Conservation (phyloP, 169 alveolate species). For the Babesia microti region DNA sequence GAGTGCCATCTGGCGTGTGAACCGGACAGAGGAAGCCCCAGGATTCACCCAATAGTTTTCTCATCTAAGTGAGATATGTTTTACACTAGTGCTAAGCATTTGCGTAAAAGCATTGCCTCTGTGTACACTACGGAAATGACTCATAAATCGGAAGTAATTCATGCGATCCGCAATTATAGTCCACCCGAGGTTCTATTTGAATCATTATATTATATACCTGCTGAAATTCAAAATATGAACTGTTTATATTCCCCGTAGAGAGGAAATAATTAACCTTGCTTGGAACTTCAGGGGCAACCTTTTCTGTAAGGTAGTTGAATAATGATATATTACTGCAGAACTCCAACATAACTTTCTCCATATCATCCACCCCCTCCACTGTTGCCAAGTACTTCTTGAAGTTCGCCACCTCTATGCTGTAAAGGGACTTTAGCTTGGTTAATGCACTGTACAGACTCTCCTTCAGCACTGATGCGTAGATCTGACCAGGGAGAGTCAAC, state of each 20-base stretch:
- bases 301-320: conserved; percentile 40
- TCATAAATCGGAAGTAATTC: conserved; percentile 88
- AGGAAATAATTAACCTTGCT: conserved; percentile 68
- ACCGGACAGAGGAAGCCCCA: conserved; percentile 99
- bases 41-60: conserved; percentile 96
- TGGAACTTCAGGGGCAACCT: conserved; percentile 35
- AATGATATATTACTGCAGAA: conserved; percentile 13
- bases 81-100: conserved; percentile 89
- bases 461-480: conserved; percentile 61
- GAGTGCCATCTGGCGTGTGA: conserved; percentile 99
- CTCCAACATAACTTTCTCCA: conserved; percentile 9
- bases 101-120: conserved; percentile 96
- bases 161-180: conserved; percentile 96
- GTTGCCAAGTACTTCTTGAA: conserved; percentile 8
- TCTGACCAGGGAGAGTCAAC: conserved; percentile 67
- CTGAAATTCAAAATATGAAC: conserved; percentile 53
- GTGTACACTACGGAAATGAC: conserved; percentile 98
- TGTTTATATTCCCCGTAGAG: conserved; percentile 90
- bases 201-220: conserved; percentile 13
- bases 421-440: conserved; percentile 38
- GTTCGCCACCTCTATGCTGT: conserved; percentile 35
- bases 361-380: conserved; percentile 5
- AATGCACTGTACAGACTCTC: conserved; percentile 55
- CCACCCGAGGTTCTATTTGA: conserved; percentile 92
- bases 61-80: conserved; percentile 40